These are phyloP conservation scores for Plasmodium gallinaceum DNA, from an alignment of 169 alveolate species.

Conservation along the genomic window DNA sequence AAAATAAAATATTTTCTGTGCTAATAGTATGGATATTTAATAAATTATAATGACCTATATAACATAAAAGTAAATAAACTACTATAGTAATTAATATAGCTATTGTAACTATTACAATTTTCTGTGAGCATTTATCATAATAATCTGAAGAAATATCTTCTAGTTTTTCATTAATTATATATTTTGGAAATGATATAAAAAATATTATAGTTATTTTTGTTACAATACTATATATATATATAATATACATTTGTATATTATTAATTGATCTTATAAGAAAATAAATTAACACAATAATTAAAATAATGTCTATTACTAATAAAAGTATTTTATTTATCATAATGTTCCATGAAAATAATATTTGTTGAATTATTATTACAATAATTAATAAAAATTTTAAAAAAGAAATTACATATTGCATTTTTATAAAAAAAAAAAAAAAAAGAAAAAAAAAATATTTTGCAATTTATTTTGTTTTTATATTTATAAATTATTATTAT, in stretches of 20 bases:
- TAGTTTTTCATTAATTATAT: not conserved
- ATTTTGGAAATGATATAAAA: slow-evolving; percentile 43
- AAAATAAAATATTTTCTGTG: slow-evolving; percentile 19
- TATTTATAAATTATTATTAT: no score
- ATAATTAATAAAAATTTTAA: slow-evolving; percentile 19
- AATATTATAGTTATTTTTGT: slow-evolving; percentile 42
- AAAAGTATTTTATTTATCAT: slow-evolving; percentile 4
- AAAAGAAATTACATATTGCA: slow-evolving; percentile 11
- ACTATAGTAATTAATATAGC: slow-evolving; percentile 26
- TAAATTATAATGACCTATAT: slow-evolving; percentile 13
- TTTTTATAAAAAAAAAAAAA: not conserved
- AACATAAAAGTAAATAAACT: slow-evolving; percentile 29
- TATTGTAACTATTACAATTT: slow-evolving; percentile 10
- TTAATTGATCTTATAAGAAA: slow-evolving; percentile 30
- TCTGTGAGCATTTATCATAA: slow-evolving; percentile 7
- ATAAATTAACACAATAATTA: slow-evolving; percentile 10
- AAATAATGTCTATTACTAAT: slow-evolving; percentile 1
- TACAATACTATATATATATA: slow-evolving; percentile 59
- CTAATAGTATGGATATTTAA: slow-evolving; percentile 38
- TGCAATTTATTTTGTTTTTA: no score
- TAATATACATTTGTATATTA: slow-evolving; percentile 49
- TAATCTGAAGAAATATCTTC: not conserved
- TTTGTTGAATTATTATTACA: slow-evolving; percentile 22
- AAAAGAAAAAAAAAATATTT: not conserved
- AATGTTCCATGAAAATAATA: slow-evolving; percentile 7